Percentiles rank a stretch among this genome's conserved stretches.
phyloP scores from a whole-genome alignment of 148 eudicot species.

The Diospyros lotus region DNA sequence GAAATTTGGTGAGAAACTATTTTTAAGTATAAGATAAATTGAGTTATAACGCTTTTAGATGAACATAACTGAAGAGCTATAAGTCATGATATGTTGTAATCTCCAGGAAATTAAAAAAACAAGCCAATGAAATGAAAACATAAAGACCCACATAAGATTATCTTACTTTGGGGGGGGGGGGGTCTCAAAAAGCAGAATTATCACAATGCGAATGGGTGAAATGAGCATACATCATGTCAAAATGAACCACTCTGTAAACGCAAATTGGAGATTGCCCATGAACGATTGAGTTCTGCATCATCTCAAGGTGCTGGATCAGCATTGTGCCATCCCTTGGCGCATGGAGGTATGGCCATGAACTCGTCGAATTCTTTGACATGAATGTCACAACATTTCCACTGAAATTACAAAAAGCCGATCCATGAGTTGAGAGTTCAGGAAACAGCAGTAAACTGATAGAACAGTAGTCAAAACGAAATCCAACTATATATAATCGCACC shows the following conservation, averaged over 20 bases:
- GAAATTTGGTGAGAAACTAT: no score
- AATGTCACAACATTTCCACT: constrained; percentile 97
- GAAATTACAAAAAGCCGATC: constrained; percentile 13
- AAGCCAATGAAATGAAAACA: not conserved
- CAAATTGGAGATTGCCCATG: not conserved
- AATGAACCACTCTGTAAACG: not conserved
- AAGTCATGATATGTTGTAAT: no score
- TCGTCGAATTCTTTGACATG: constrained; percentile 96
- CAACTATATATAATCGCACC: constrained; percentile 39
- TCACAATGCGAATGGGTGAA: not conserved
- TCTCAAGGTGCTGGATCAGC: constrained; percentile 52
- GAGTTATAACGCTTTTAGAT: no score
- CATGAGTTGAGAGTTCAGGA: not conserved
- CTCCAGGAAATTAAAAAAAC: no score
- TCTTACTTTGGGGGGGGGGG: not conserved
- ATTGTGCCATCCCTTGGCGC: constrained; percentile 94
- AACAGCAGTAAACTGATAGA: not conserved
- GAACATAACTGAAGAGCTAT: no score
- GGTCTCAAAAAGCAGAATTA: not conserved
- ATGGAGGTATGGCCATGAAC: constrained; percentile 86
- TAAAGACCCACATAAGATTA: not conserved
- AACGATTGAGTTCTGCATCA: constrained; percentile 7
- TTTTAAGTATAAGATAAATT: no score
- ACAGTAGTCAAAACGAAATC: not conserved
- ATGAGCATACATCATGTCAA: not conserved